These are phyloP conservation scores for Limtongia smithiae DNA, from an alignment of 805 yeast genomes.

Conservation along the genomic window DNA sequence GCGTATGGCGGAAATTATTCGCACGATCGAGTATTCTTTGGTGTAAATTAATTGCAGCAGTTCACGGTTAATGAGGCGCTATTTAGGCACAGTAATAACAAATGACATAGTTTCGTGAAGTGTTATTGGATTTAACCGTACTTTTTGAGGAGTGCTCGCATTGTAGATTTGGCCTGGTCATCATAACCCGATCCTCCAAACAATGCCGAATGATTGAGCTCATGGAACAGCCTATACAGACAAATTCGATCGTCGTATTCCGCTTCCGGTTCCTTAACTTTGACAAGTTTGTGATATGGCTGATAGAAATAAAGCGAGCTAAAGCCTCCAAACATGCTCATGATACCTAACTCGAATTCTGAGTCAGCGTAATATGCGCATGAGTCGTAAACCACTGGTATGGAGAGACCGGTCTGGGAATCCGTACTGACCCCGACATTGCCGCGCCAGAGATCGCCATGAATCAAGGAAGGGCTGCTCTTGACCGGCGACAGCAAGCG, in stretches of 20 bases:
- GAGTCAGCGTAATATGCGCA: conserved; percentile 25
- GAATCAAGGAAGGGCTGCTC: conserved; percentile 12
- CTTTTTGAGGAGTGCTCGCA: conserved; percentile 9
- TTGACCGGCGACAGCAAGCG: conserved; percentile 4
- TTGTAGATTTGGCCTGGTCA: conserved; percentile 17
- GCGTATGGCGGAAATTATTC: too few relatives aligned
- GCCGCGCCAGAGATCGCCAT: conserved; percentile 28
- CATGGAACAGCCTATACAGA: conserved; percentile 23
- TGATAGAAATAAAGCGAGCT: conserved; percentile 10
- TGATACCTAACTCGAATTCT: conserved; percentile 28
- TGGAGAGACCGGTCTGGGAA: not conserved
- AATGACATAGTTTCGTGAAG: too few relatives aligned
- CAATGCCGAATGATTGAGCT: conserved; percentile 24
- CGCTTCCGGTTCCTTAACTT: conserved; percentile 17
- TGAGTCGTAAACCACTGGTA: conserved; percentile 24
- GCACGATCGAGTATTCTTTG: too few relatives aligned
- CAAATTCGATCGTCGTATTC: conserved; percentile 25
- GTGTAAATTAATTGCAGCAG: too few relatives aligned
- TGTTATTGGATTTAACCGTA: conserved; percentile 2
- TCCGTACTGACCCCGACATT: conserved; percentile 15
- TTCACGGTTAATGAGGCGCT: too few relatives aligned
- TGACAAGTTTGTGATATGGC: conserved; percentile 21
- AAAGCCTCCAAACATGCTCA: conserved; percentile 30
- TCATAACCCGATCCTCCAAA: conserved; percentile 27
- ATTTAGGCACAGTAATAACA: too few relatives aligned